Percentiles rank a stretch among this genome's conserved stretches.
Evolutionary conservation across 805 yeast species (phyloP).

Genomic region (Yarrowia alimentaria): DNA sequence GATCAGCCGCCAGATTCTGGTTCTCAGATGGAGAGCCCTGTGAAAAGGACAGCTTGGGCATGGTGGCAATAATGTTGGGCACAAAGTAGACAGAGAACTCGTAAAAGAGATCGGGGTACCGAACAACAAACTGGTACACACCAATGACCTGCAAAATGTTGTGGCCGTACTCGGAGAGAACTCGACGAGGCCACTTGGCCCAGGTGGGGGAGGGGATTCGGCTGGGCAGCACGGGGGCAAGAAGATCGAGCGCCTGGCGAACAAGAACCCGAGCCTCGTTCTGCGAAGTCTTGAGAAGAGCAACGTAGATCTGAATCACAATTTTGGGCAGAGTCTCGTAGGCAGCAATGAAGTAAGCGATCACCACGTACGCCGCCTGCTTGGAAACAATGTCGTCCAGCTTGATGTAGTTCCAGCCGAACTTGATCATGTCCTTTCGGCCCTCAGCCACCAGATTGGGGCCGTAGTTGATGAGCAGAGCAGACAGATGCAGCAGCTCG

Average conservation of each 20-base stretch:
- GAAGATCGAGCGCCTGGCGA: constrained; percentile 77
- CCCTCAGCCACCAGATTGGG: constrained; percentile 57
- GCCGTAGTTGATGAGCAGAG: constrained; percentile 68
- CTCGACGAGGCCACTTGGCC: constrained; percentile 94
- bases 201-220: constrained; percentile 64
- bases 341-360: constrained; percentile 78
- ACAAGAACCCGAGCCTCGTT: constrained; percentile 81
- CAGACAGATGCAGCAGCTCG: constrained; percentile 77
- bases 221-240: constrained; percentile 82
- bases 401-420: constrained; percentile 90
- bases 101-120: constrained; percentile 79
- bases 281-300: constrained; percentile 79
- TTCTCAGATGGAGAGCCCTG: constrained; percentile 77
- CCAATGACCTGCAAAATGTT: constrained; percentile 82
- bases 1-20: constrained; percentile 80
- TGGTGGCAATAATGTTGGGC: constrained; percentile 82
- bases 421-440: constrained; percentile 83
- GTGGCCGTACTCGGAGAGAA: constrained; percentile 84
- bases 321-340: constrained; percentile 87
- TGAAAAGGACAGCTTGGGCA: constrained; percentile 82
- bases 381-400: constrained; percentile 85
- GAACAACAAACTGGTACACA: constrained; percentile 83
- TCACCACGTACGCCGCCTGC: constrained; percentile 88
- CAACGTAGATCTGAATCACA: constrained; percentile 89
- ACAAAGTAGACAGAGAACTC: constrained; percentile 85